These are phyloP conservation scores for Stereocaulon alpinum DNA, from an alignment of 495 filamentous ascomycete species.

Conservation along the genomic window DNA sequence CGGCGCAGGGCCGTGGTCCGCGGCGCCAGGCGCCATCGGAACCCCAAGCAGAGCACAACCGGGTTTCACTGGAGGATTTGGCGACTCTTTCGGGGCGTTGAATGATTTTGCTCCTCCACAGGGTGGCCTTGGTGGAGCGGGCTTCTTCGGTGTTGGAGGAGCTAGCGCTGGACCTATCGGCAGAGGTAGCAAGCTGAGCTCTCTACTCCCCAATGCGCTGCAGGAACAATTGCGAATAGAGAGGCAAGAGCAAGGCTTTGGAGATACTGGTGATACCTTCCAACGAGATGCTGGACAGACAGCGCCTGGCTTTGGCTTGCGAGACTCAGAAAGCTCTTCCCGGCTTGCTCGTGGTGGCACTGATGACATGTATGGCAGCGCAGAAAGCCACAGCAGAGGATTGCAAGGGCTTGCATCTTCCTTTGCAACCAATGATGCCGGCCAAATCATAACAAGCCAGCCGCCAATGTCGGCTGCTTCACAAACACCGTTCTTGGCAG, in stretches of 20 bases:
- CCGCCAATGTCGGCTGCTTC: constrained; percentile 13
- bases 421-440: constrained; percentile 17
- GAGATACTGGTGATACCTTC: constrained; percentile 10
- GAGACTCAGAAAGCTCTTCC: constrained; percentile 56
- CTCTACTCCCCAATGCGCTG: constrained; percentile 77
- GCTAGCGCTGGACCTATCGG: constrained; percentile 44
- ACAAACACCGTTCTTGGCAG: constrained; percentile 18
- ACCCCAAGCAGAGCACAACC: constrained; percentile 72
- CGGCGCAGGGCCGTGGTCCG: constrained; percentile 38
- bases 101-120: constrained; percentile 69
- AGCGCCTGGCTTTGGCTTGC: constrained; percentile 37
- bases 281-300: constrained; percentile 31
- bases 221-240: constrained; percentile 72
- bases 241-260: constrained; percentile 41
- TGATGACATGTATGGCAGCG: constrained; percentile 40
- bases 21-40: constrained; percentile 45
- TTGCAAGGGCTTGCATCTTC: constrained; percentile 12
- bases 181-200: constrained; percentile 73
- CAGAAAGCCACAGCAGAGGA: constrained; percentile 25
- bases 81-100: constrained; percentile 58
- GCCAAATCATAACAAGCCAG: constrained; percentile 7
- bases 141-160: constrained; percentile 41
- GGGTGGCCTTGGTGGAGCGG: constrained; percentile 45
- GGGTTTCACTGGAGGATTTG: constrained; percentile 56
- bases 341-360: constrained; percentile 45